Conservation (phyloP, 495 filamentous ascomycete species). For the Aspergillus asperescens region DNA sequence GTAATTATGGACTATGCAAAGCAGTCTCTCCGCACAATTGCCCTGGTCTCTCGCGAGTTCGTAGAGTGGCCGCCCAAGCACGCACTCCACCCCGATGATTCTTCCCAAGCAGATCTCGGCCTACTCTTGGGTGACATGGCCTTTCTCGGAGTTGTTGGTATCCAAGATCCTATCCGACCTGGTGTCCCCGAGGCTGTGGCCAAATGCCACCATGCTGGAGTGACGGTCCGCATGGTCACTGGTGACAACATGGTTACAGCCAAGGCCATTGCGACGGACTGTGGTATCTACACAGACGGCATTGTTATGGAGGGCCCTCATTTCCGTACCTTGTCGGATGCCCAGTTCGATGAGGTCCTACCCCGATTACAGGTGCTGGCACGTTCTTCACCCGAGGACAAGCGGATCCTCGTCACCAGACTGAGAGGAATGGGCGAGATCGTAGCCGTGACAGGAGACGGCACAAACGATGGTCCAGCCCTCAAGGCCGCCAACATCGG, state of each 20-base stretch:
- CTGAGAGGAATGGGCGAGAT: conserved; percentile 73
- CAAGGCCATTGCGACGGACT: conserved; percentile 74
- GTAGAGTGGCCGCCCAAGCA: conserved; percentile 55
- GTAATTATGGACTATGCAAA: conserved; percentile 57
- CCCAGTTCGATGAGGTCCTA: conserved; percentile 64
- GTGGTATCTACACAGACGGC: conserved; percentile 75
- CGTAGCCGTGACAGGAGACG: conserved; percentile 85
- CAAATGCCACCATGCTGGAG: conserved; percentile 70
- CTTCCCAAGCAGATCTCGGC: conserved; percentile 49
- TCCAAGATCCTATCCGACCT: conserved; percentile 62
- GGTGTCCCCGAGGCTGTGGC: conserved; percentile 73
- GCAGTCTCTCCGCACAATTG: conserved; percentile 59
- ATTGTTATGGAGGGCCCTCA: conserved; percentile 80
- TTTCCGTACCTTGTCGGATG: conserved; percentile 70
- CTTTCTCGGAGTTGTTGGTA: conserved; percentile 58
- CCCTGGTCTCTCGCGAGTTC: conserved; percentile 57
- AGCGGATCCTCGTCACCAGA: conserved; percentile 68
- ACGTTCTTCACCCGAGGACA: conserved; percentile 83
- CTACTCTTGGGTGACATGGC: conserved; percentile 54
- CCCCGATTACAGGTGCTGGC: conserved; percentile 77
- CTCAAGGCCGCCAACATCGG: conserved; percentile 82
- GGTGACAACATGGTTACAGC: conserved; percentile 80
- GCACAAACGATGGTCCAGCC: conserved; percentile 88
- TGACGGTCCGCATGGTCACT: conserved; percentile 86
- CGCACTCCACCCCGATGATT: conserved; percentile 42